Evolutionary conservation across 2,329 filamentous ascomycete species (phyloP).

Genomic region (Clarireedia monteithiana): DNA sequence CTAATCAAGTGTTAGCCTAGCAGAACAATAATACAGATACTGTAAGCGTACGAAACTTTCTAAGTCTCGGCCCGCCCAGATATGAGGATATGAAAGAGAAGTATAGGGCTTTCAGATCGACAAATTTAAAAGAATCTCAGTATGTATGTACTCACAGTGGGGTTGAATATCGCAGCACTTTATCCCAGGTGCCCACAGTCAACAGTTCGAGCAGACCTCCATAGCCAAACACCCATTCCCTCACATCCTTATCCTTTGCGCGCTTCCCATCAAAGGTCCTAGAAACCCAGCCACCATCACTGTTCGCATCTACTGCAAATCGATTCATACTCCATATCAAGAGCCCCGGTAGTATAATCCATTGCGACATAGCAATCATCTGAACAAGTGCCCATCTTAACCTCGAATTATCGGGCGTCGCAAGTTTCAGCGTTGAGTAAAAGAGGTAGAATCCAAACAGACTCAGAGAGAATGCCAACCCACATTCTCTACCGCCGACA

Average conservation of each 20-base stretch:
- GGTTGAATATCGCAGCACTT: slow-evolving; percentile 78
- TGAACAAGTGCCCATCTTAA: slow-evolving; percentile 65
- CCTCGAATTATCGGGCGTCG: slow-evolving; percentile 71
- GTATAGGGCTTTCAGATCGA: too few relatives aligned
- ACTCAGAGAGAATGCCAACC: slow-evolving; percentile 85
- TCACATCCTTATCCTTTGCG: slow-evolving; percentile 56
- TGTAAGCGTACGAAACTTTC: too few relatives aligned
- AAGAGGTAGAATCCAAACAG: slow-evolving; percentile 86
- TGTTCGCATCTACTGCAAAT: slow-evolving; percentile 84
- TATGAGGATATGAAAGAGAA: too few relatives aligned
- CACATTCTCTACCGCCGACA: slow-evolving; percentile 90
- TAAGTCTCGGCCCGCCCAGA: too few relatives aligned
- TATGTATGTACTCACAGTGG: slow-evolving; percentile 45
- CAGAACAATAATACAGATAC: not conserved
- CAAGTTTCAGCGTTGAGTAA: slow-evolving; percentile 72
- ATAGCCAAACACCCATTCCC: slow-evolving; percentile 82
- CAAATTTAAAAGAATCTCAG: too few relatives aligned
- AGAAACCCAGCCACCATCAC: slow-evolving; percentile 68
- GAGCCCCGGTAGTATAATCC: slow-evolving; percentile 75
- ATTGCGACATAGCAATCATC: slow-evolving; percentile 69
- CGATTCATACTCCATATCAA: slow-evolving; percentile 94
- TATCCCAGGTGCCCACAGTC: slow-evolving; percentile 84
- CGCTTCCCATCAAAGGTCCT: slow-evolving; percentile 65
- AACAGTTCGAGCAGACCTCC: slow-evolving; percentile 73
- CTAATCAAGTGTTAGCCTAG: not conserved